Percentiles rank a stretch among this genome's conserved stretches.
These are phyloP conservation scores for Silene vulgaris DNA, from an alignment of 179 eudicot species.

Conservation along the genomic window DNA sequence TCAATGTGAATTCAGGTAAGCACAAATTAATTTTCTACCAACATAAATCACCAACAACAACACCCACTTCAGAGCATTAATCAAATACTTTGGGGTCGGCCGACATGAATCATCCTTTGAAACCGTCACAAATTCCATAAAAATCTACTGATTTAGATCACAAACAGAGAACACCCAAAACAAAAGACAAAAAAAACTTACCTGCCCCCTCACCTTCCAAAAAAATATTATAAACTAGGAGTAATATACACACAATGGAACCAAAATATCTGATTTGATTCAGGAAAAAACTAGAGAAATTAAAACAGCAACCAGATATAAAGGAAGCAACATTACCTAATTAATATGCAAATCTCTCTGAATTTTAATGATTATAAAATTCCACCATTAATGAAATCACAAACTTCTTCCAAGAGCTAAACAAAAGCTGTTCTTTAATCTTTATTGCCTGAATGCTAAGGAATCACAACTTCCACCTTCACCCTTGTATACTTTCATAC, in stretches of 20 bases:
- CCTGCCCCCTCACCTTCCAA: background rate
- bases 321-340: slow-evolving; percentile 34
- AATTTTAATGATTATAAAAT: slow-evolving; percentile 18
- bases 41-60: too few relatives aligned
- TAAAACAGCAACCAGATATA: slow-evolving; percentile 6
- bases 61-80: too few relatives aligned
- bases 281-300: slow-evolving; percentile 2
- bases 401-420: slow-evolving; percentile 30
- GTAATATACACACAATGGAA: slow-evolving; percentile 4
- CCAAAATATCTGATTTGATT: slow-evolving; percentile 7
- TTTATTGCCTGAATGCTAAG: slow-evolving; percentile 28
- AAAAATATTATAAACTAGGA: background rate
- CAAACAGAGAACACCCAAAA: background rate
- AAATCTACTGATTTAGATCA: too few relatives aligned
- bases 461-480: slow-evolving; percentile 32
- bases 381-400: background rate
- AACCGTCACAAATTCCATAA: too few relatives aligned
- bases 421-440: slow-evolving; percentile 23
- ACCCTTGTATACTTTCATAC: slow-evolving; percentile 4
- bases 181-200: background rate
- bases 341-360: slow-evolving; percentile 24
- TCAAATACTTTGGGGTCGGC: too few relatives aligned
- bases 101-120: too few relatives aligned
- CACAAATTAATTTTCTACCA: slow-evolving; percentile 1
- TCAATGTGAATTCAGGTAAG: background rate